Conservation (phyloP, 306 rosid species). For the Sechiopsis laciniata region DNA sequence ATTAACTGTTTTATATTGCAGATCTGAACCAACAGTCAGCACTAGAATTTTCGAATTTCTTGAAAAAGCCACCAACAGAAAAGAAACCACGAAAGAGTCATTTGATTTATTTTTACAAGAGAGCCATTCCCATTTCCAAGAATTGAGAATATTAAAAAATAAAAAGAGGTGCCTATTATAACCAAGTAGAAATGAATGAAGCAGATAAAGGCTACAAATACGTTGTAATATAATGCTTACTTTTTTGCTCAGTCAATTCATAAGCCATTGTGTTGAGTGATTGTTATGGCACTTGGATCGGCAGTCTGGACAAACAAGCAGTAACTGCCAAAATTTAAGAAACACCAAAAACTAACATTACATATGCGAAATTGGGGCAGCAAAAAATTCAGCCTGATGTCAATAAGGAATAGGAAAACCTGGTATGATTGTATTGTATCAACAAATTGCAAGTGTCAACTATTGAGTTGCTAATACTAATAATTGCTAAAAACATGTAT, state of each 20-base stretch:
- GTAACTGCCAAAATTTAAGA: background rate
- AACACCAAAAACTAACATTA: slow-evolving; percentile 3
- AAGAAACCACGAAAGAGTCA: slow-evolving; percentile 8
- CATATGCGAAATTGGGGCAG: background rate
- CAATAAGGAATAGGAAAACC: slow-evolving; percentile 1
- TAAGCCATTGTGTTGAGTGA: slow-evolving; percentile 45
- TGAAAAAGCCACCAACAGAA: background rate
- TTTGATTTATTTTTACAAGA: background rate
- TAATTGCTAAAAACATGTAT: background rate
- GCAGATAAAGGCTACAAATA: too few species aligned
- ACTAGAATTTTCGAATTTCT: background rate
- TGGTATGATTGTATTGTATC: background rate
- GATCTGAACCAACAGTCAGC: background rate
- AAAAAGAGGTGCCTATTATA: background rate
- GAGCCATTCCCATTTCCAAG: background rate
- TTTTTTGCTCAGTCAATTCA: slow-evolving; percentile 65
- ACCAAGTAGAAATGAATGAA: too few species aligned
- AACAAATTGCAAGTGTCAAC: background rate
- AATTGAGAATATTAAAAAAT: background rate
- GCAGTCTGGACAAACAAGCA: background rate
- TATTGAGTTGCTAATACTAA: background rate
- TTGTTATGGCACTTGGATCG: background rate
- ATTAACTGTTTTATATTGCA: background rate
- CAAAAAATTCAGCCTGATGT: background rate
- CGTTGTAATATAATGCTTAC: slow-evolving; percentile 39